phyloP scores from a whole-genome alignment of 1,139 yeast species.

The Candida tropicalis region DNA sequence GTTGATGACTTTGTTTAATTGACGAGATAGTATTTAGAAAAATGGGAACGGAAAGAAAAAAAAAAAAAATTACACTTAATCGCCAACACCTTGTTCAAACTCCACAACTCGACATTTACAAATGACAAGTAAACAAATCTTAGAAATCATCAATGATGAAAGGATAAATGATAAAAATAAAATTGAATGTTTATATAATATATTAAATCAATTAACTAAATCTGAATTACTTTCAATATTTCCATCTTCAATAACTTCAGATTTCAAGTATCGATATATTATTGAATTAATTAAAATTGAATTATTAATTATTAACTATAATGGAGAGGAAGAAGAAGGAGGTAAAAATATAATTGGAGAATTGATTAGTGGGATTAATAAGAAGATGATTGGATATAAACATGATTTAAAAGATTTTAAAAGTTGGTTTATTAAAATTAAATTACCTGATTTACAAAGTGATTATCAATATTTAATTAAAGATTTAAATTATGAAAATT shows the following conservation, averaged over 20 bases:
- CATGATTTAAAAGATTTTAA: slow-evolving; percentile 5
- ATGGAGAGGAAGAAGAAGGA: slow-evolving; percentile 2
- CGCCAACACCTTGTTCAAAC: too few relatives aligned
- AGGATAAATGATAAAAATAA: background rate
- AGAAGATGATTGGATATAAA: background rate
- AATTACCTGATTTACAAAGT: slow-evolving; percentile 24
- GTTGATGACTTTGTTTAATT: too few relatives aligned
- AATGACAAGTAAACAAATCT: background rate
- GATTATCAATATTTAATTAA: slow-evolving; percentile 36
- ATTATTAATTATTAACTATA: slow-evolving; percentile 8
- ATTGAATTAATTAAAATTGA: slow-evolving; percentile 9
- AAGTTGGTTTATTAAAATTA: slow-evolving; percentile 16
- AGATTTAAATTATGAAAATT: slow-evolving; percentile 20
- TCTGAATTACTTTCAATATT: slow-evolving; percentile 1
- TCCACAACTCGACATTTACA: too few relatives aligned
- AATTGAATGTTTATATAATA: background rate
- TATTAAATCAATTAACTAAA: slow-evolving; percentile 2
- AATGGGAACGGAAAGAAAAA: too few relatives aligned
- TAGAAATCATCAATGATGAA: slow-evolving; percentile 4
- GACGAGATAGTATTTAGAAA: too few relatives aligned
- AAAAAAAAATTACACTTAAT: too few relatives aligned
- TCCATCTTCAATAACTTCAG: background rate
- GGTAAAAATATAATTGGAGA: slow-evolving; percentile 1
- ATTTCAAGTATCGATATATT: background rate
- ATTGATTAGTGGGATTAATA: background rate